Base-by-base conservation (phyloP, 306 rosid species). In the Vigna hirtella region DNA sequence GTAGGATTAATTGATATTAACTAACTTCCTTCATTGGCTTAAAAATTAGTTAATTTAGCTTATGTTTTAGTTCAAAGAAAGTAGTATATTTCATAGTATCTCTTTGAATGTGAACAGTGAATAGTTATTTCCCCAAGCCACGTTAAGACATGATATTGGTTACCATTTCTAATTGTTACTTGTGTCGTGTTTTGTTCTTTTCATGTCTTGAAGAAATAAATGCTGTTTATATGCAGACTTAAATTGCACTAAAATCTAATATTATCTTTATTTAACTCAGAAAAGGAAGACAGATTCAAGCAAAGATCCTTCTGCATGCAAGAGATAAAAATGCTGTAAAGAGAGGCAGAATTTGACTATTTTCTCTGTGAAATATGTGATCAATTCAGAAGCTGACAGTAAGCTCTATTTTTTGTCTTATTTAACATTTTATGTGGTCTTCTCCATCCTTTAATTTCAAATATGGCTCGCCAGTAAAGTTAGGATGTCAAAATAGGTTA, bases 241-340 rank as follows among this genome's bases (percentile, higher is more conserved):
- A 15, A 52, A 76, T 66, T 66, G 56, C 26, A 38, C 68, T 66
- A 26, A 73, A 58, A 17, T 52, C 40, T 47, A 6, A 26, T 12
- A 45, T 64, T 53, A 2, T 47, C 48, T 48, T 4, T 42, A 7
- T 40, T 77, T 52, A 7, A 8, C 56, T 58, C 80, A 83, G 86
- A 83, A 79, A 74, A 83, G 83, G 73, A 78, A 45, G 70, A 69
- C 80, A 22, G 77, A 61, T 45, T 53, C 77, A 40, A 83, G 63
- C 86, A 59, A 58, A 9, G 67, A 58, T 59, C 80, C 83, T 26
- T 78, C 83, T 42, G 68, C 61, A 73, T 9, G 18, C 80, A 78
- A 78, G 73, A 61, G 83, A 68, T 43, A 47, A 62, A 9, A 74
- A 73, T 83, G 49, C 70, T 6, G 72, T 76, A 66, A 36, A 66